Percentiles rank a stretch among this genome's conserved stretches.
Evolutionary conservation across 108 stramenopile species (phyloP).

Genomic region (Licmophora abbreviata): DNA sequence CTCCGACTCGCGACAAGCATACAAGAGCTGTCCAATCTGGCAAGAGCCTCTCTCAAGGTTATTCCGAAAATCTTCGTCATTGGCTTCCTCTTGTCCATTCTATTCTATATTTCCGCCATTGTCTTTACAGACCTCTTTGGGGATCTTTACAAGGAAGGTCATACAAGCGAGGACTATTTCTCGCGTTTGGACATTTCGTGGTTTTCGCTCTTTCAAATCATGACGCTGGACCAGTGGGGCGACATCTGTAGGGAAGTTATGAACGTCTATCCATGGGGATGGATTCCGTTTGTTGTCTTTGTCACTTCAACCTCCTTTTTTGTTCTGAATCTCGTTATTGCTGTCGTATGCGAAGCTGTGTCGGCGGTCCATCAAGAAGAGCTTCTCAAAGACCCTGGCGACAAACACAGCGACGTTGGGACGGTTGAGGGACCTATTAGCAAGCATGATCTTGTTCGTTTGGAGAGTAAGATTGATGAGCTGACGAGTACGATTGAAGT

Average conservation of each 20-base stretch:
- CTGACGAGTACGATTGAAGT: constrained; percentile 2
- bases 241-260: constrained; percentile 25
- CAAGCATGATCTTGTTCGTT: neutral
- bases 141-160: constrained; percentile 18
- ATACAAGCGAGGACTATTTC: constrained; percentile 32
- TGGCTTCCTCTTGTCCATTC: constrained; percentile 16
- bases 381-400: neutral
- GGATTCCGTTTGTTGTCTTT: constrained; percentile 23
- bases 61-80: constrained; percentile 24
- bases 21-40: constrained; percentile 17
- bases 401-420: neutral
- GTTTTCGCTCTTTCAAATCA: constrained; percentile 41
- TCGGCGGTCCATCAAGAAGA: constrained; percentile 6
- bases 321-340: constrained; percentile 32
- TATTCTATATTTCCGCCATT: constrained; percentile 35
- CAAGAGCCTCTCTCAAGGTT: constrained; percentile 17
- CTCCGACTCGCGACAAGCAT: constrained; percentile 28
- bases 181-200: constrained; percentile 16
- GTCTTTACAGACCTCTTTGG: constrained; percentile 32
- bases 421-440: neutral
- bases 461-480: constrained; percentile 10
- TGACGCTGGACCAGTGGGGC: constrained; percentile 42
- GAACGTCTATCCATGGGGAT: constrained; percentile 22
- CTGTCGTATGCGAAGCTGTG: constrained; percentile 39
- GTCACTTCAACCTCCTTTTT: constrained; percentile 23